phyloP scores from a whole-genome alignment of 2,329 filamentous ascomycete genomes.

The Fusarium vanettenii region DNA sequence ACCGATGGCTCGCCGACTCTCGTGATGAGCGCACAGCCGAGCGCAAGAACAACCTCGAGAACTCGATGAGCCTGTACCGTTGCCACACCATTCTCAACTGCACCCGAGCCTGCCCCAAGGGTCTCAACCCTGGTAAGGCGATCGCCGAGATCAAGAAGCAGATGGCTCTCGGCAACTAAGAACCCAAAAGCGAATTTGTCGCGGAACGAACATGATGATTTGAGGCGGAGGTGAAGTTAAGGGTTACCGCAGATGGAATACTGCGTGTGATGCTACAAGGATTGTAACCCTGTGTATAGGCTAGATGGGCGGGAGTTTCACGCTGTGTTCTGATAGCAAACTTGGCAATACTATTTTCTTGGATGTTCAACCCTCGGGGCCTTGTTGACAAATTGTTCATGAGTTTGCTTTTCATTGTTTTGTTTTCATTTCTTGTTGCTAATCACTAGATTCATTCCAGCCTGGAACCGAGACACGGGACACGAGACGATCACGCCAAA shows the following conservation, averaged over 20 bases:
- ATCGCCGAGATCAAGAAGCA: slow-evolving; percentile 99
- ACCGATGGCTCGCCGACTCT: slow-evolving; percentile 96
- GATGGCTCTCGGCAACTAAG: slow-evolving; percentile 71
- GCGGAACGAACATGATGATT: slow-evolving; percentile 29
- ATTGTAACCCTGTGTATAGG: slow-evolving; percentile 45
- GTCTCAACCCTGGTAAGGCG: slow-evolving; percentile 92
- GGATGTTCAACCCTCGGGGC: slow-evolving; percentile 28
- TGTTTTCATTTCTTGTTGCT: neutral
- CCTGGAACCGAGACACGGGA: neutral
- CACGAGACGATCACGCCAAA: neutral
- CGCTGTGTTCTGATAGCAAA: slow-evolving; percentile 43
- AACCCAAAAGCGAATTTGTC: slow-evolving; percentile 13
- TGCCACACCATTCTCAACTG: slow-evolving; percentile 99
- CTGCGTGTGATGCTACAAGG: slow-evolving; percentile 41
- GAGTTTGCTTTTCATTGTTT: neutral
- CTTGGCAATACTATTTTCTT: slow-evolving; percentile 43
- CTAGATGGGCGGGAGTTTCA: slow-evolving; percentile 43
- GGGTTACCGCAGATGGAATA: slow-evolving; percentile 36
- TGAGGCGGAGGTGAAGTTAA: slow-evolving; percentile 27
- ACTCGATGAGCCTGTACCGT: slow-evolving; percentile 98
- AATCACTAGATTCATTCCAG: neutral
- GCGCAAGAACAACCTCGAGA: slow-evolving; percentile 92
- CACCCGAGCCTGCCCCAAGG: slow-evolving; percentile 97
- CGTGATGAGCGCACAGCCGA: slow-evolving; percentile 90
- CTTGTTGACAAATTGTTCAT: neutral